phyloP scores from a whole-genome alignment of 2,329 filamentous ascomycete species.

The Zymoseptoria brevis region DNA sequence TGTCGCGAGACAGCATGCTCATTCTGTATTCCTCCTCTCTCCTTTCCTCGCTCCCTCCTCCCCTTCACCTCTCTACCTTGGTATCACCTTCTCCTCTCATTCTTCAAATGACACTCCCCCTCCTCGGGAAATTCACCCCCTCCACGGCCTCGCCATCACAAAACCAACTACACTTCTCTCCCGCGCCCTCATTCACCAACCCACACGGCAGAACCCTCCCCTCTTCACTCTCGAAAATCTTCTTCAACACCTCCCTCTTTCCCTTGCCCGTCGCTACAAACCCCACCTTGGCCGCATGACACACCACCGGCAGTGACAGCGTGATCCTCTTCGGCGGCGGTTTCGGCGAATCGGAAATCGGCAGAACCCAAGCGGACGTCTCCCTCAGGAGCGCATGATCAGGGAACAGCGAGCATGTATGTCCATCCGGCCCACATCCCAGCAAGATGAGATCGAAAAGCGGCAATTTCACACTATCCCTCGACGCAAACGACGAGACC shows the following conservation, averaged over 20 bases:
- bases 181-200: constrained; percentile 74
- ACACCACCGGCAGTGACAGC: constrained; percentile 82
- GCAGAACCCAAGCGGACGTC: constrained; percentile 80
- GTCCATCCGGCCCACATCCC: constrained; percentile 89
- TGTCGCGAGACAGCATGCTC: background rate
- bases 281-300: constrained; percentile 74
- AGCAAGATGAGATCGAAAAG: constrained; percentile 92
- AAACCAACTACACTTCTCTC: constrained; percentile 91
- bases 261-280: constrained; percentile 85
- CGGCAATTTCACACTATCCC: constrained; percentile 88
- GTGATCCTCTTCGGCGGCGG: constrained; percentile 87
- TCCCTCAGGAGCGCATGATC: constrained; percentile 80
- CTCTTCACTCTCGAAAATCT: constrained; percentile 77
- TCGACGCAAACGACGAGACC: constrained; percentile 76
- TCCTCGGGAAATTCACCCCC: constrained; percentile 71
- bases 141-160: constrained; percentile 79
- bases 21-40: background rate
- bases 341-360: constrained; percentile 90
- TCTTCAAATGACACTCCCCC: constrained; percentile 46
- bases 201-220: constrained; percentile 70
- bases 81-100: background rate
- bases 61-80: background rate
- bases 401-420: constrained; percentile 95
- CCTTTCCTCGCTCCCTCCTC: no score
- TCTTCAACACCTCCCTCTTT: constrained; percentile 87